phyloP scores from a whole-genome alignment of 2,329 filamentous ascomycete species.

The Talaromyces pinophilus region DNA sequence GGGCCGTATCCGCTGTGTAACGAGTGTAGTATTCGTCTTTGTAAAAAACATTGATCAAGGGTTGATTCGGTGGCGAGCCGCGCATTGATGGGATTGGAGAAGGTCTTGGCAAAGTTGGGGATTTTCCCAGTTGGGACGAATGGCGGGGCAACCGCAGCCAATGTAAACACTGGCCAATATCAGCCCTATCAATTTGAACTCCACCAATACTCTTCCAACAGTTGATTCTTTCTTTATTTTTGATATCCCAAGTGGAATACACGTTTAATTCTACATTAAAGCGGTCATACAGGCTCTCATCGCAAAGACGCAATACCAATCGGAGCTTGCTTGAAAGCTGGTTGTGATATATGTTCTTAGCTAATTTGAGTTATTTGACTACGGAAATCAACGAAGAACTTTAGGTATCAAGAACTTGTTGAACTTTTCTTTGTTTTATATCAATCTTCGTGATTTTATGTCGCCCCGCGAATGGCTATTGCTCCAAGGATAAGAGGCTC shows the following conservation, averaged over 20 bases:
- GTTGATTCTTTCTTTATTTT: background rate
- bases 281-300: background rate
- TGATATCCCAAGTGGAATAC: background rate
- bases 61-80: background rate
- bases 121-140: slow-evolving; percentile 36
- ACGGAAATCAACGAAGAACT: background rate
- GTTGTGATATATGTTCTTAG: background rate
- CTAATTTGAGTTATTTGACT: background rate
- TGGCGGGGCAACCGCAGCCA: slow-evolving; percentile 36
- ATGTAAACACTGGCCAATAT: slow-evolving; percentile 16
- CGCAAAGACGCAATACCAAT: background rate
- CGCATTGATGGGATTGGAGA: background rate
- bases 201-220: background rate
- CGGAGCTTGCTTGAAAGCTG: background rate
- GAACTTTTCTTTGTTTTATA: background rate
- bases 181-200: background rate
- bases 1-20: background rate
- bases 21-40: background rate
- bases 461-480: slow-evolving; percentile 72
- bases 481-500: slow-evolving; percentile 71
- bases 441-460: slow-evolving; percentile 21
- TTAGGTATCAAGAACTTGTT: background rate
- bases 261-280: background rate
- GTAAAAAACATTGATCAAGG: too few species aligned
- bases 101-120: slow-evolving; percentile 40